A percentile compares a stretch with the other conserved stretches of the same genome.
Evolutionary conservation across 139 green algal species (phyloP).

Genomic region (Chlorella ohadii): DNA sequence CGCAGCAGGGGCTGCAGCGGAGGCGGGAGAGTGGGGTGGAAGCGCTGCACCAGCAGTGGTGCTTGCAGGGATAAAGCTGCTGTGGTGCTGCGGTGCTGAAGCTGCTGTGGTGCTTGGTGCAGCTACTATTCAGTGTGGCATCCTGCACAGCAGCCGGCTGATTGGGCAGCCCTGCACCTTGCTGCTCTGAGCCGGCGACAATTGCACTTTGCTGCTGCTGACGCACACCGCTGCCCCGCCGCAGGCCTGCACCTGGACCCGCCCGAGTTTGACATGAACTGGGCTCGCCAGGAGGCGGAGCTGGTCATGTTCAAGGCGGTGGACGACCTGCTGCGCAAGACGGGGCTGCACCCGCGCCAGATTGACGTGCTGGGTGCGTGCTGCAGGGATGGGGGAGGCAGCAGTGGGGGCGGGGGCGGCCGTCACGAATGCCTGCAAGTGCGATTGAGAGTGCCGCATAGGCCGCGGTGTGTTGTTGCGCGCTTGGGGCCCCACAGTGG

Average conservation of each 20-base stretch:
- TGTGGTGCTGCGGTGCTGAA: too few relatives aligned
- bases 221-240: not conserved
- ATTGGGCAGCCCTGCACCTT: too few relatives aligned
- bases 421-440: too few relatives aligned
- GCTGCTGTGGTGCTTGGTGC: too few relatives aligned
- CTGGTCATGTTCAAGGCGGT: constrained; percentile 77
- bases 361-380: constrained; percentile 71
- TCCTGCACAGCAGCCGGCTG: too few relatives aligned
- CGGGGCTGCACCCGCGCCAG: constrained; percentile 67
- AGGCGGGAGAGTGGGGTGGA: not conserved
- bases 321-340: constrained; percentile 49
- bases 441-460: too few relatives aligned
- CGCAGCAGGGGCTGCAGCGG: not conserved
- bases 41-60: not conserved
- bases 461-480: too few relatives aligned
- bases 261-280: constrained; percentile 58
- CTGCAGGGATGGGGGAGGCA: not conserved
- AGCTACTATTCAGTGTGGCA: too few relatives aligned
- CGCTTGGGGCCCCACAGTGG: too few relatives aligned
- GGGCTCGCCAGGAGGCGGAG: constrained; percentile 72
- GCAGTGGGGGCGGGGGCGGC: not conserved
- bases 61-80: not conserved
- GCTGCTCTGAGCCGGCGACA: too few relatives aligned
- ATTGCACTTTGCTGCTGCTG: too few relatives aligned
- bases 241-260: constrained; percentile 55